A percentile compares a stretch with the other conserved stretches of the same genome.
These are phyloP conservation scores for Chaetomium olivaceum DNA, from an alignment of 2,329 filamentous ascomycete genomes.

Conservation along the genomic window DNA sequence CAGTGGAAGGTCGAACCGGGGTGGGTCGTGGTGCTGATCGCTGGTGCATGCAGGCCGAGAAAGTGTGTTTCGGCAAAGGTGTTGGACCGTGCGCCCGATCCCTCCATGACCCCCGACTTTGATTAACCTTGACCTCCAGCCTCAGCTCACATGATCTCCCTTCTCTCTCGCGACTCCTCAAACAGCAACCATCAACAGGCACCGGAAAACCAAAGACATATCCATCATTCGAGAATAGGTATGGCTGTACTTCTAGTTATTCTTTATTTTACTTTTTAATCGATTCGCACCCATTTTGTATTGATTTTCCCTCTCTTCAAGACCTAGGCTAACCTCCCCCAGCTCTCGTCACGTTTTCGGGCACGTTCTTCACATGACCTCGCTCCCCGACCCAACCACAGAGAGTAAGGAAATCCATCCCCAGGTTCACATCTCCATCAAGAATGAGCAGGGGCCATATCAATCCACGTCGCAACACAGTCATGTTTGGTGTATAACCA, in stretches of 20 bases:
- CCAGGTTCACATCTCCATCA: slow-evolving; percentile 11
- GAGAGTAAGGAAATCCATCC: slow-evolving; percentile 26
- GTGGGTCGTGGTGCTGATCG: slow-evolving; percentile 22
- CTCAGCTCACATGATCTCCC: slow-evolving; percentile 36
- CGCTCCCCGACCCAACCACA: slow-evolving; percentile 28
- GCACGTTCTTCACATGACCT: slow-evolving; percentile 36
- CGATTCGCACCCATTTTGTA: slow-evolving; percentile 15
- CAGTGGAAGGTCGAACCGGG: slow-evolving; percentile 4
- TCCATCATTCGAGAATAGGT: slow-evolving; percentile 32
- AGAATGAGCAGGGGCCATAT: slow-evolving; percentile 8
- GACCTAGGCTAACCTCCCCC: slow-evolving; percentile 27
- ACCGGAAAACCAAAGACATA: slow-evolving; percentile 11
- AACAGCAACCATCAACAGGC: slow-evolving; percentile 21
- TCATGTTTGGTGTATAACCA: neutral
- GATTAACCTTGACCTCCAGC: slow-evolving; percentile 24
- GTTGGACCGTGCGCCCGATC: slow-evolving; percentile 29
- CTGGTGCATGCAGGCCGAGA: slow-evolving; percentile 16
- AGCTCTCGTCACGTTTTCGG: slow-evolving; percentile 35
- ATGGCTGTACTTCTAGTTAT: slow-evolving; percentile 18
- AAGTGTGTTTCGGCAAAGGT: slow-evolving; percentile 19
- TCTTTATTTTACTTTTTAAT: slow-evolving; percentile 10
- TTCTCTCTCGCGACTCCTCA: slow-evolving; percentile 27
- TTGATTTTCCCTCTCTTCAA: slow-evolving; percentile 7
- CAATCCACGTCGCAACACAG: neutral
- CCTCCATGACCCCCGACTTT: slow-evolving; percentile 24